A percentile compares a stretch with the other conserved stretches of the same genome.
These are phyloP conservation scores for Cladophialophora carrionii DNA, from an alignment of 2,329 filamentous ascomycete species.

Conservation along the genomic window DNA sequence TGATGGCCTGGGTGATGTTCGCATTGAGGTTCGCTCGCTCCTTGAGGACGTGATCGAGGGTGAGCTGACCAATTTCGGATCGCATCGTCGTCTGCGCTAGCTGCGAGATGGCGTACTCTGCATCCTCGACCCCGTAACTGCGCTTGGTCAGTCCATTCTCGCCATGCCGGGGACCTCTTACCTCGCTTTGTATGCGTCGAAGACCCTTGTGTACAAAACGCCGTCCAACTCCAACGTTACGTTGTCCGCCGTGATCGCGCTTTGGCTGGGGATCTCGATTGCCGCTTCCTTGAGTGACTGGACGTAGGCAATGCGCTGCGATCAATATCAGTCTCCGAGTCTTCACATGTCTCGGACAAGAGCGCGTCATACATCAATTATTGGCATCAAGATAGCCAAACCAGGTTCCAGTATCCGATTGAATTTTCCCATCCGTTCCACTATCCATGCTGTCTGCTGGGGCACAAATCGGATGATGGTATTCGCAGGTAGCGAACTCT, in stretches of 20 bases:
- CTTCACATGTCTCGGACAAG: neutral
- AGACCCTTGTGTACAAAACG: constrained; percentile 91
- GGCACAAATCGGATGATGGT: constrained; percentile 95
- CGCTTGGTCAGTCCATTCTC: constrained; percentile 15
- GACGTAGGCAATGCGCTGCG: constrained; percentile 83
- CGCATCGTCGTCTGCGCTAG: constrained; percentile 99
- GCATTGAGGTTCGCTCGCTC: constrained; percentile 94
- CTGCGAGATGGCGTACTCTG: constrained; percentile 97
- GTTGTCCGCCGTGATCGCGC: constrained; percentile 97
- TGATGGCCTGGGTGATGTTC: constrained; percentile 98
- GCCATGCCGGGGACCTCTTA: constrained; percentile 47
- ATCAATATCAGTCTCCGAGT: constrained; percentile 11
- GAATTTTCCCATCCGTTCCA: constrained; percentile 99
- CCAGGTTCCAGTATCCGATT: constrained; percentile 90
- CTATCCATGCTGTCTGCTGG: constrained; percentile 99
- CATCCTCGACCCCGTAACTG: constrained; percentile 97
- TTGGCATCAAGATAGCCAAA: constrained; percentile 82
- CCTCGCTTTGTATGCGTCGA: constrained; percentile 98
- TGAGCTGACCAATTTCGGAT: constrained; percentile 94
- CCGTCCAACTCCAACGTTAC: constrained; percentile 96
- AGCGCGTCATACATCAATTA: constrained; percentile 67
- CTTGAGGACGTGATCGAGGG: constrained; percentile 95
- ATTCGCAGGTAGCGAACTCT: constrained; percentile 76
- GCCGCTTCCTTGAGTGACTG: constrained; percentile 96
- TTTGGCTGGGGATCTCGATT: constrained; percentile 96